phyloP scores from a whole-genome alignment of 306 rosid species.

The Quercus aquifolioides region DNA sequence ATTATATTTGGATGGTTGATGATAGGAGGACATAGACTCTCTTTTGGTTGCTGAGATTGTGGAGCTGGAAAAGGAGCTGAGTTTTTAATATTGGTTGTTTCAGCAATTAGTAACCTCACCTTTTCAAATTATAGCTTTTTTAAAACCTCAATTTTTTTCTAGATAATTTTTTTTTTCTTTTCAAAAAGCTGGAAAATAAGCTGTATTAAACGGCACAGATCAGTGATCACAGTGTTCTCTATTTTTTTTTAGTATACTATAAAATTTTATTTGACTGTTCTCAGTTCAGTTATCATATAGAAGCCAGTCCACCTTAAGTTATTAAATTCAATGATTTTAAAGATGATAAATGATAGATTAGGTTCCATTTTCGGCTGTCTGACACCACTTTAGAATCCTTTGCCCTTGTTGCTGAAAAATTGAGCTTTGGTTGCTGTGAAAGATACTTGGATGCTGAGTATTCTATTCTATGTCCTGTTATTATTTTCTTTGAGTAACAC shows the following conservation, averaged over 20 bases:
- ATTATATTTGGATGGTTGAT: not conserved
- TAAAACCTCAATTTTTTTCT: no score
- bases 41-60: not conserved
- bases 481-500: no score
- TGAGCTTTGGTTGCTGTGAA: not conserved
- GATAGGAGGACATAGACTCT: not conserved
- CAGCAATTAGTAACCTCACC: no score
- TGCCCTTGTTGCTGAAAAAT: not conserved
- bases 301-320: not conserved
- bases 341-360: not conserved
- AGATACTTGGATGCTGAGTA: not conserved
- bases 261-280: not conserved
- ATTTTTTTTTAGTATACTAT: not conserved
- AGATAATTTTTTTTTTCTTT: no score
- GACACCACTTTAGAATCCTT: not conserved
- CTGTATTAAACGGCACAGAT: no score
- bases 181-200: not conserved
- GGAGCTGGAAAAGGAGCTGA: not conserved
- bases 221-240: not conserved
- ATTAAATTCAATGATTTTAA: not conserved
- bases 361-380: not conserved
- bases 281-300: not conserved
- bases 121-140: no score
- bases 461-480: not conserved
- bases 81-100: not conserved